Base-by-base conservation (phyloP, 2,329 filamentous ascomycete genomes). In the Monilinia vaccinii-corymbosi region DNA sequence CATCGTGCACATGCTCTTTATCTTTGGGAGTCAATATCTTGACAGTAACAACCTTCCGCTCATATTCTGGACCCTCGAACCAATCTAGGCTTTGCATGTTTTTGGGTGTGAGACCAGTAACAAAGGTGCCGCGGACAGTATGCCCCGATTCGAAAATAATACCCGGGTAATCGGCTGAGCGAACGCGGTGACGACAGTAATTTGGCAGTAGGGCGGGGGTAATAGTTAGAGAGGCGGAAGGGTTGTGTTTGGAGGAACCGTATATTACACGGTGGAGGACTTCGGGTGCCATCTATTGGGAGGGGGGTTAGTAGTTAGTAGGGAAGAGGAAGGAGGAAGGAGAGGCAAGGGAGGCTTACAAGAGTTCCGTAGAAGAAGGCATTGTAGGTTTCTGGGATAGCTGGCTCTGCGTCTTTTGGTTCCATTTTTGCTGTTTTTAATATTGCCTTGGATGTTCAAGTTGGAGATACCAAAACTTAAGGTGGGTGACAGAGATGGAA, bases 231-330 rank as follows among this genome's bases (percentile, higher is more conserved):
- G 82, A 40, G 10, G 58, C 25, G 23, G 60, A 73, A 72, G 60
- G 73, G 72, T 58, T 25, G 58, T 61, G 74, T 76, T 70, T 80
- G 79, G 42, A 48, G 7, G 69, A 63, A 79, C 77, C n/a, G 70
- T 69, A 89, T 73, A 89, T 89, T 47, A 96, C 91, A 38, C 88
- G 87, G 75, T 88, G 87, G 67, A 97, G 90, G 68, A 97, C 86
- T 69, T 88, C 83, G 0, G 88, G 84, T n/a, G 87, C 88, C 91
- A 97, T 97, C 70, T 80, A 23, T 44, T 11, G 2, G 2, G 51
- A 36, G 11, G 11, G 25, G 4, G 3, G 28, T 10, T n/a, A 11
- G 18, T 18, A 31, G 3, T 8, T 0, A 14, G 1, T 23, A 8
- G 11, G 21, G 6, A 3, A 42, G 23, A 32, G 45, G n/a, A 42